phyloP scores from a whole-genome alignment of 169 alveolate genomes.

The Plasmodium coatneyi region DNA sequence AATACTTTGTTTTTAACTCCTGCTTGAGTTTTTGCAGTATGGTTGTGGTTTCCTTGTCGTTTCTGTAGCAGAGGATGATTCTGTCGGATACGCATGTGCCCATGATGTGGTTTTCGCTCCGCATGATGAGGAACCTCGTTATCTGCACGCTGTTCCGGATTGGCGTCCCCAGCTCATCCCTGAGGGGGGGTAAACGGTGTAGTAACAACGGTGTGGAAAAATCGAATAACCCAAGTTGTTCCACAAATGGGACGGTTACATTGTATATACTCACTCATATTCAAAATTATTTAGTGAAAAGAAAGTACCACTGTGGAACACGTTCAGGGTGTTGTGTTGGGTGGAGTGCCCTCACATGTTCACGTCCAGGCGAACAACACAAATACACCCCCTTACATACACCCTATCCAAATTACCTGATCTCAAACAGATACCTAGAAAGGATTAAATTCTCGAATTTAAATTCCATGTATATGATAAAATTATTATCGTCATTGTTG shows the following conservation, averaged over 20 bases:
- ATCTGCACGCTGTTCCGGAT: conserved; percentile 54
- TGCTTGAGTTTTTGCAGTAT: conserved; percentile 6
- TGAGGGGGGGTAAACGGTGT: not conserved
- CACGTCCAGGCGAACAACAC: not conserved
- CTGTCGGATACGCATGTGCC: conserved; percentile 53
- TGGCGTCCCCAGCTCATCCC: conserved; percentile 30
- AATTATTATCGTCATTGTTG: conserved; percentile 16
- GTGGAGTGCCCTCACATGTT: not conserved
- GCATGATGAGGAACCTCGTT: conserved; percentile 52
- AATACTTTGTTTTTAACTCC: conserved; percentile 21
- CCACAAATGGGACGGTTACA: not conserved
- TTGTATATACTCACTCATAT: not conserved
- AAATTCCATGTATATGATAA: conserved; percentile 51
- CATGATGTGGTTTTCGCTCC: conserved; percentile 56
- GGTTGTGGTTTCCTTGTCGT: conserved; percentile 21
- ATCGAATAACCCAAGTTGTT: not conserved
- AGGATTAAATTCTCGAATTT: conserved; percentile 29
- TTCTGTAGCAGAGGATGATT: conserved; percentile 37
- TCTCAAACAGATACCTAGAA: conserved; percentile 40
- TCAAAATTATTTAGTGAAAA: not conserved
- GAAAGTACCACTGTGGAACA: not conserved
- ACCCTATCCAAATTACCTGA: conserved; percentile 23
- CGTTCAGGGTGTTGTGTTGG: not conserved
- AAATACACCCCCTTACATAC: not conserved
- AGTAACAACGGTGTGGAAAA: not conserved